Conservation (phyloP, 176 grass and related monocot genomes). For the Oryza glumipatula region DNA sequence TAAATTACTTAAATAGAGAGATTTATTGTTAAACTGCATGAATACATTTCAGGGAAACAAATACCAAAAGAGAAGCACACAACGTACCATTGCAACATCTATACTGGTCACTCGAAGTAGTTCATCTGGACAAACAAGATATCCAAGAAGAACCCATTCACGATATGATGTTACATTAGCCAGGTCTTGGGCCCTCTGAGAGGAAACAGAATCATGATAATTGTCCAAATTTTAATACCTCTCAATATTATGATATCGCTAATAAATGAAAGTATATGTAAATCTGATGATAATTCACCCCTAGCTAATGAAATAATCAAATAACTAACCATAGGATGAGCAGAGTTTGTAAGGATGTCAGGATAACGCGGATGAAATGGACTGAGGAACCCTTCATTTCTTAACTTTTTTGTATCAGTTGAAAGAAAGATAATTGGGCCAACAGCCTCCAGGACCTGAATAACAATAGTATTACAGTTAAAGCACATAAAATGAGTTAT, state of each 20-base stretch:
- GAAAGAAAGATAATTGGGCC: constrained; percentile 98
- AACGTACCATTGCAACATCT: constrained; percentile 91
- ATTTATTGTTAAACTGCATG: background rate
- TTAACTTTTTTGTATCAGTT: constrained; percentile 95
- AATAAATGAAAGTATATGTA: constrained; percentile 31
- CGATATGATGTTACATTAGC: constrained; percentile 97
- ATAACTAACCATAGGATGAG: constrained; percentile 88
- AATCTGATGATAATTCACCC: background rate
- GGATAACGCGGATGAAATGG: constrained; percentile 99
- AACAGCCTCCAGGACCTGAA: constrained; percentile 92
- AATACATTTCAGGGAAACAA: constrained; percentile 28
- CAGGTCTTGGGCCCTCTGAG: constrained; percentile 98
- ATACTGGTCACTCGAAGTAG: constrained; percentile 96
- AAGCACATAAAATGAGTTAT: constrained; percentile 27
- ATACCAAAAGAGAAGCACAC: constrained; percentile 20
- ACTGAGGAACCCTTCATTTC: constrained; percentile 98
- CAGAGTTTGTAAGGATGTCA: constrained; percentile 97
- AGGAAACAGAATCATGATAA: constrained; percentile 42
- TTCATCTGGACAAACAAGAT: constrained; percentile 98
- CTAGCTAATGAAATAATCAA: constrained; percentile 41
- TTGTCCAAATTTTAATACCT: constrained; percentile 13
- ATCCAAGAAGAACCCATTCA: constrained; percentile 95
- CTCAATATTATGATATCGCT: constrained; percentile 21
- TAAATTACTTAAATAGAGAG: background rate
- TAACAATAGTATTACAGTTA: constrained; percentile 35